A percentile compares a stretch with the other conserved stretches of the same genome.
phyloP scores from a whole-genome alignment of 139 green algal species.

The Chlamydomonas schloesseri region DNA sequence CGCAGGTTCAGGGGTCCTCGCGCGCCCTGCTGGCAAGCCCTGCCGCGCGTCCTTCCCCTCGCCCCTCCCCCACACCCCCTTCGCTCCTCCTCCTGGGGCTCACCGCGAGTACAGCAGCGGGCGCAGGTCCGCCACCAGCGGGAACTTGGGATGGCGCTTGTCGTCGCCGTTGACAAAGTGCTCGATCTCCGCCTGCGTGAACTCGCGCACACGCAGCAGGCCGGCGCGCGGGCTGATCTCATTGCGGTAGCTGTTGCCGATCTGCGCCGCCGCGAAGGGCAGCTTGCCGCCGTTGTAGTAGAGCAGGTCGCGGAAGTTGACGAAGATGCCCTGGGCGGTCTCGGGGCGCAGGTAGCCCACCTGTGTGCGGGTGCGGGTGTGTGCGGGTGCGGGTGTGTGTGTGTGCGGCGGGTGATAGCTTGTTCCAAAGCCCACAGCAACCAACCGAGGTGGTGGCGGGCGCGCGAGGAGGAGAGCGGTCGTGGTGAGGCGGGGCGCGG shows the following conservation, averaged over 20 bases:
- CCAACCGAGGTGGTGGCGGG: too few species aligned
- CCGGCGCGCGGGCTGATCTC: conserved; percentile 94
- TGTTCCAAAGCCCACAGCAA: too few species aligned
- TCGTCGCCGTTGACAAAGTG: conserved; percentile 97
- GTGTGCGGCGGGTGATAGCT: too few species aligned
- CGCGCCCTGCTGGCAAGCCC: too few species aligned
- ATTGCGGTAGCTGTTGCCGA: conserved; percentile 97
- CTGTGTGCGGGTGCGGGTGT: too few species aligned
- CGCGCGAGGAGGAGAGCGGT: too few species aligned
- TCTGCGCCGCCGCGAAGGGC: conserved; percentile 98
- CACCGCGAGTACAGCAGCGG: conserved; percentile 93
- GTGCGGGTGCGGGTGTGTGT: too few species aligned
- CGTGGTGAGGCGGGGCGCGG: too few species aligned
- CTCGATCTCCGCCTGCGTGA: conserved; percentile 99
- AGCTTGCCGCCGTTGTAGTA: conserved; percentile 99
- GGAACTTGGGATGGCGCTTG: conserved; percentile 97
- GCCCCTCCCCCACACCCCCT: neutral
- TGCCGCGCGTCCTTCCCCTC: too few species aligned
- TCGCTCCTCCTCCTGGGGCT: conserved; percentile 34
- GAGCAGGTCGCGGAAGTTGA: conserved; percentile 96
- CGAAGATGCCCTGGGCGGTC: conserved; percentile 93
- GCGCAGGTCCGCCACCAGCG: conserved; percentile 77
- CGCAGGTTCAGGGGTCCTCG: too few species aligned
- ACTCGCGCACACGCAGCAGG: conserved; percentile 97
- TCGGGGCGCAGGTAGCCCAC: conserved; percentile 92